phyloP scores from a whole-genome alignment of 2,329 filamentous ascomycete genomes.

The Aspergillus pseudoterreus region DNA sequence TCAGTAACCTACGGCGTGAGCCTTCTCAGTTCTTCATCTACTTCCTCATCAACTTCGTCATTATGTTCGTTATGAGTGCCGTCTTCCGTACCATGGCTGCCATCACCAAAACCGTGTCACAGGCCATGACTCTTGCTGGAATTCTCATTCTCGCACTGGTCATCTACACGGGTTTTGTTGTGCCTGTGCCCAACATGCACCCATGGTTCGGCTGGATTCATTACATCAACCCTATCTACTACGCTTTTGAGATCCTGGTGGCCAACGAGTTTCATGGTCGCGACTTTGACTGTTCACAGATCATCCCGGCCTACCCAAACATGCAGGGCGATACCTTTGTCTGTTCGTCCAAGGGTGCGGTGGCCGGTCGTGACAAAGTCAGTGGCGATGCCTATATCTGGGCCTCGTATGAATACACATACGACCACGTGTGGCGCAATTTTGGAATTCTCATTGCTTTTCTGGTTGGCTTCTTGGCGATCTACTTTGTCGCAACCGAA shows the following conservation, averaged over 20 bases:
- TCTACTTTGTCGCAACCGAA: slow-evolving; percentile 52
- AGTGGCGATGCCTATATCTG: slow-evolving; percentile 57
- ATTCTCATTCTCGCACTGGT: slow-evolving; percentile 41
- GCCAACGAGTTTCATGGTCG: slow-evolving; percentile 74
- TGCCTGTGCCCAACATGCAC: slow-evolving; percentile 59
- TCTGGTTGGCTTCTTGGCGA: slow-evolving; percentile 55
- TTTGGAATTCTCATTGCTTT: slow-evolving; percentile 66
- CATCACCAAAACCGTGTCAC: slow-evolving; percentile 62
- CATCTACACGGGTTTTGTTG: slow-evolving; percentile 49
- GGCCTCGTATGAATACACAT: slow-evolving; percentile 54
- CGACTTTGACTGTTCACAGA: slow-evolving; percentile 51
- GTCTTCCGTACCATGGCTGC: slow-evolving; percentile 77
- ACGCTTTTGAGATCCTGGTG: slow-evolving; percentile 77
- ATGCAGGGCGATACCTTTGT: slow-evolving; percentile 41
- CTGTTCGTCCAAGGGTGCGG: slow-evolving; percentile 57
- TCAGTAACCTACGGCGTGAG: slow-evolving; percentile 72
- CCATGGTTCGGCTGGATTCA: slow-evolving; percentile 79
- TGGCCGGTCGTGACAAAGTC: slow-evolving; percentile 52
- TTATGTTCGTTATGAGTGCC: slow-evolving; percentile 76
- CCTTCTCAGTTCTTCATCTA: slow-evolving; percentile 82
- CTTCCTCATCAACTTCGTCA: slow-evolving; percentile 69
- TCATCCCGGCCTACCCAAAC: slow-evolving; percentile 45
- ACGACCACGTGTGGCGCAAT: slow-evolving; percentile 63
- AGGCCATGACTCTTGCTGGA: slow-evolving; percentile 54
- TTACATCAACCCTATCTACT: slow-evolving; percentile 73